These are phyloP conservation scores for Sonneratia caseolaris DNA, from an alignment of 345 rosid species.

Conservation along the genomic window DNA sequence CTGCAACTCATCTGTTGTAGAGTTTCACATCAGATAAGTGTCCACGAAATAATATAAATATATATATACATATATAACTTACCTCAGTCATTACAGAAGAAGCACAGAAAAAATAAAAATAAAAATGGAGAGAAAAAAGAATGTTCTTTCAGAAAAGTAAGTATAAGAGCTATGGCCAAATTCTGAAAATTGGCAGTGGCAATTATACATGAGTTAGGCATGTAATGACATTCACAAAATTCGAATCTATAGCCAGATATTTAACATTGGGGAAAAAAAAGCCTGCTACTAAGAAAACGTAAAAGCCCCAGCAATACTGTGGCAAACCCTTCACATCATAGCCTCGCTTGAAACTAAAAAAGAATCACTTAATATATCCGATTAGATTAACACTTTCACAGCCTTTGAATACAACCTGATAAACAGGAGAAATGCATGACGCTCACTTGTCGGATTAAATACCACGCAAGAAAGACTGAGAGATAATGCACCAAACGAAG, in stretches of 20 bases:
- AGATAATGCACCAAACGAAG: not conserved
- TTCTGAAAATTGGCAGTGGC: not conserved
- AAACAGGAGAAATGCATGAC: not conserved
- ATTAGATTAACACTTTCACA: not conserved
- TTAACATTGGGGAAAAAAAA: not conserved
- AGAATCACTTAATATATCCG: not conserved
- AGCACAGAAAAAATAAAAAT: not conserved
- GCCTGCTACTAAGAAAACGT: not conserved
- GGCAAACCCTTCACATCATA: not conserved
- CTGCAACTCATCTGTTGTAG: conserved; percentile 6
- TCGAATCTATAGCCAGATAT: not conserved
- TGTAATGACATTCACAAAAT: not conserved
- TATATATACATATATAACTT: not conserved
- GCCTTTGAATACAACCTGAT: not conserved
- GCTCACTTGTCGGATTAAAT: not conserved
- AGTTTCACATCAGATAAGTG: not conserved
- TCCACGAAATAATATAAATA: not conserved
- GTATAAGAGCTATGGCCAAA: not conserved
- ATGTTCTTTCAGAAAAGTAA: not conserved
- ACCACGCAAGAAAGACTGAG: not conserved
- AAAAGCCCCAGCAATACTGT: not conserved
- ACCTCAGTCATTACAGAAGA: not conserved
- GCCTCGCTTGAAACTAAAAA: not conserved
- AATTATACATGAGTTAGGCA: not conserved
- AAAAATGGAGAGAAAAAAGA: not conserved